Percentiles rank a stretch among this genome's conserved stretches.
Conservation (phyloP, 2,329 filamentous ascomycete genomes). For the Acephala macrosclerotiorum region DNA sequence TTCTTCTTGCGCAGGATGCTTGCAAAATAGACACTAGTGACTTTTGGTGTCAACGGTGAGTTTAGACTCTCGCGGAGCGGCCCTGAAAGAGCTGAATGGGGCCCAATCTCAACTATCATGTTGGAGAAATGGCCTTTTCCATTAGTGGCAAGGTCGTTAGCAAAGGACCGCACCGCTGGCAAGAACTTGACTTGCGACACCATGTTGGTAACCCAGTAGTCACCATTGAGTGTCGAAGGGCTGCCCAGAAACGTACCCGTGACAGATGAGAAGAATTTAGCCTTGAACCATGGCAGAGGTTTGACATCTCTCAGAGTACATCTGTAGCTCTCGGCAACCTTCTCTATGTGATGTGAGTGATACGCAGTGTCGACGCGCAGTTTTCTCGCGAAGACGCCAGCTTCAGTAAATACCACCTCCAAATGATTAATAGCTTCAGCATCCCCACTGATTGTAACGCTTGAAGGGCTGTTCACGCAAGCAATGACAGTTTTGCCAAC, state of each 20-base stretch:
- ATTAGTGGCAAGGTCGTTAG: no score
- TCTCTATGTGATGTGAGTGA: conserved; percentile 46
- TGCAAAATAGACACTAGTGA: no score
- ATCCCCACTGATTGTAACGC: conserved; percentile 36
- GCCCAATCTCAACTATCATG: no score
- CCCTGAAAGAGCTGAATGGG: no score
- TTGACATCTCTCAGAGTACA: neutral
- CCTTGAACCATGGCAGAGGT: conserved; percentile 2
- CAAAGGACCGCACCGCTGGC: no score
- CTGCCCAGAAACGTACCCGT: no score
- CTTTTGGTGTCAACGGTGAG: no score
- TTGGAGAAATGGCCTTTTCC: no score
- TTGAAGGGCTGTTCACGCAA: conserved; percentile 39
- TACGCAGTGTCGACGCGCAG: conserved; percentile 49
- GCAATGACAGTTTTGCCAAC: conserved; percentile 43
- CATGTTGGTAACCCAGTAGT: neutral
- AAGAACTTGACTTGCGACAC: neutral
- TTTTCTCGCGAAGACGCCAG: conserved; percentile 43
- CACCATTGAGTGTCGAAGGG: no score
- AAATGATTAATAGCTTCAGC: conserved; percentile 22
- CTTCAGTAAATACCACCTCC: conserved; percentile 16
- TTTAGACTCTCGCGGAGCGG: no score
- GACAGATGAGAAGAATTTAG: no score
- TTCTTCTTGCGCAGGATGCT: no score
- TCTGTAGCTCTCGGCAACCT: conserved; percentile 37